These are phyloP conservation scores for Colletotrichum eremochloae DNA, from an alignment of 2,329 filamentous ascomycete genomes.

Conservation along the genomic window DNA sequence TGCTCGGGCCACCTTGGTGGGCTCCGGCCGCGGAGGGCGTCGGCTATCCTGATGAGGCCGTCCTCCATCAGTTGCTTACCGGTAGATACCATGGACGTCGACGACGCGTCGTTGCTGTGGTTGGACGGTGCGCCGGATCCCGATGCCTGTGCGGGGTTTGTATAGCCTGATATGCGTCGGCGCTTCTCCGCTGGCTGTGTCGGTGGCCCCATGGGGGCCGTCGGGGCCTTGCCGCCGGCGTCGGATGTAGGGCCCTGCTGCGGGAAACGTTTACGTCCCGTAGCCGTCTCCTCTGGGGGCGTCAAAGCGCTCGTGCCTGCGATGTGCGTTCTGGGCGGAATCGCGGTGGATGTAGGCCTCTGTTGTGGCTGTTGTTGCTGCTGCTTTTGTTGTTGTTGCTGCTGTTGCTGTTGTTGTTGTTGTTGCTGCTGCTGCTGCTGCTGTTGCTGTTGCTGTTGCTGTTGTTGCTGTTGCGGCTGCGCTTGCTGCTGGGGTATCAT, in stretches of 20 bases:
- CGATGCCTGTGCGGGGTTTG: constrained; percentile 40
- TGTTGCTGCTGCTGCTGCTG: constrained; percentile 42
- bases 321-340: constrained; percentile 57
- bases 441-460: constrained; percentile 29
- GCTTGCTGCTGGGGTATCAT: constrained; percentile 45
- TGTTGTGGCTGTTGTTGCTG: constrained; percentile 45
- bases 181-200: constrained; percentile 49
- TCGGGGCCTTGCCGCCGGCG: constrained; percentile 34
- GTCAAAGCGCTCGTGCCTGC: constrained; percentile 63
- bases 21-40: constrained; percentile 56
- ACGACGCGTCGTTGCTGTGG: constrained; percentile 50
- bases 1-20: constrained; percentile 67
- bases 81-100: constrained; percentile 44
- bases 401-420: constrained; percentile 40
- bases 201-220: constrained; percentile 39
- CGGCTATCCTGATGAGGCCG: constrained; percentile 51
- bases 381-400: constrained; percentile 43
- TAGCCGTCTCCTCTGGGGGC: constrained; percentile 65
- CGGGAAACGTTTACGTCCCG: constrained; percentile 58
- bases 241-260: constrained; percentile 41
- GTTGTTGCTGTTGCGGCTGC: constrained; percentile 41
- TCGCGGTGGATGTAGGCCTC: constrained; percentile 51
- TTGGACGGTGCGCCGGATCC: constrained; percentile 20
- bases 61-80: constrained; percentile 52
- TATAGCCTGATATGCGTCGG: constrained; percentile 50